Evolutionary conservation across 345 rosid species (phyloP), one percentile per base, ranked within the genome.

Genomic region (Euphorbia lathyris): DNA sequence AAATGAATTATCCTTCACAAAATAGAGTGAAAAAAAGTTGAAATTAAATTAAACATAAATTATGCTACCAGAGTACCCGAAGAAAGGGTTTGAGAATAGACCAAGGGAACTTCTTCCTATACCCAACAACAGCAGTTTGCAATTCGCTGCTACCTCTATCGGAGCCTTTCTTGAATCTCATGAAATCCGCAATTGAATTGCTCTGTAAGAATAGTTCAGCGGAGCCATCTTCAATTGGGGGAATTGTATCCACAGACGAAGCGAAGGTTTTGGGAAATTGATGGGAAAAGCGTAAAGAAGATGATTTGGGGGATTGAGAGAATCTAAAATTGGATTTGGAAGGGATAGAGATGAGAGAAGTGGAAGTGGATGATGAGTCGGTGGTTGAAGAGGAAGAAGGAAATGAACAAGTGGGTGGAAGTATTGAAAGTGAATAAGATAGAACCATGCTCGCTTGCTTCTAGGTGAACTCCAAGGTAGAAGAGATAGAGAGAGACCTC

Each of bases 41-140:
- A 68, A 20, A 1, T 5, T 27, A 70, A 67, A 29, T 58, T 34
- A 64, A 45, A 25, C n/a, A 26, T 19, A 36, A 9, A 34, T 53
- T 29, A 40, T 7, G 27, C 16, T 45, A 52, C 9, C 40, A 25
- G 14, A 5, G 17, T 29, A 92, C 97, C 97, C 80, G 90, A 67
- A 90, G 80, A 72, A 87, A 88, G 67, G 99, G 97, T 13, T 79
- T 79, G 70, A 95, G 88, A 71, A 90, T 74, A 62, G 87, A 85
- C 97, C 92, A 90, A 77, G 97, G 97, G 62, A 92, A 88, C 78
- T 78, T 81, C 87, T 87, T 92, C 67, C 83, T 78, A 53, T 88
- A 91, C 67, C 83, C 72, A n/a, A 95, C 97, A 71, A 88, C 83
- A 63, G 97, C 95, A 34, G 97, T 90, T 85, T 95, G 97, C 77